A percentile compares a stretch with the other conserved stretches of the same genome.
Conservation (phyloP, 441 rosid genomes). For the Metrosideros polymorpha region DNA sequence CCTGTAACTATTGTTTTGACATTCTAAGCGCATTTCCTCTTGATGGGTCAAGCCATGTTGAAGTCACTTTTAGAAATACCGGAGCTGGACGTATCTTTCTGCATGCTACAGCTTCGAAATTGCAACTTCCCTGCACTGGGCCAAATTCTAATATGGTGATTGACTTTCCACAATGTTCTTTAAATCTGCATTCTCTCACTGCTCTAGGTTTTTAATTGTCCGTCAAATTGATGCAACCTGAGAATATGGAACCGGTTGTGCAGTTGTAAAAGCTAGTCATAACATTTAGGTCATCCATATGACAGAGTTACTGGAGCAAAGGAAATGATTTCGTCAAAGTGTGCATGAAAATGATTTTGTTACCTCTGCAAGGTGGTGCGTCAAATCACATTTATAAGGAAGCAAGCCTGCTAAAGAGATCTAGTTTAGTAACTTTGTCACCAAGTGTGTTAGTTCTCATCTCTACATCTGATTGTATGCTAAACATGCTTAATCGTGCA, state of each 20-base stretch:
- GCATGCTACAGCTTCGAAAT: not conserved
- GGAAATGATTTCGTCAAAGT: not conserved
- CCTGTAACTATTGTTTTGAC: not conserved
- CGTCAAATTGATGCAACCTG: not conserved
- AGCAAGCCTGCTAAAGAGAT: not conserved
- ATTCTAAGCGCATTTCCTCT: not conserved
- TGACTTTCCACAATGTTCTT: not conserved
- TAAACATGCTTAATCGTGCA: conserved; percentile 18
- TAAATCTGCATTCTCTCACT: not conserved
- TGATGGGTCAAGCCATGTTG: not conserved
- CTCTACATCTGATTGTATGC: not conserved
- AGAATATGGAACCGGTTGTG: not conserved
- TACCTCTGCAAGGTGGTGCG: not conserved
- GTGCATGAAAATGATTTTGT: not conserved
- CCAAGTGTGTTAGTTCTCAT: not conserved
- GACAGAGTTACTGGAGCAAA: not conserved
- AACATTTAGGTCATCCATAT: not conserved
- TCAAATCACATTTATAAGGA: not conserved
- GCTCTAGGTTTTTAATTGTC: not conserved
- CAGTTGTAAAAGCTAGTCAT: not conserved
- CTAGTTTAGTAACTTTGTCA: not conserved
- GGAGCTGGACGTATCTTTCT: not conserved
- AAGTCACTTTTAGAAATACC: not conserved
- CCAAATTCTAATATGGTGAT: not conserved
- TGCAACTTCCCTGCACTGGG: not conserved